A percentile compares a stretch with the other conserved stretches of the same genome.
Evolutionary conservation across 306 rosid species (phyloP).

Genomic region (Castanea crenata): DNA sequence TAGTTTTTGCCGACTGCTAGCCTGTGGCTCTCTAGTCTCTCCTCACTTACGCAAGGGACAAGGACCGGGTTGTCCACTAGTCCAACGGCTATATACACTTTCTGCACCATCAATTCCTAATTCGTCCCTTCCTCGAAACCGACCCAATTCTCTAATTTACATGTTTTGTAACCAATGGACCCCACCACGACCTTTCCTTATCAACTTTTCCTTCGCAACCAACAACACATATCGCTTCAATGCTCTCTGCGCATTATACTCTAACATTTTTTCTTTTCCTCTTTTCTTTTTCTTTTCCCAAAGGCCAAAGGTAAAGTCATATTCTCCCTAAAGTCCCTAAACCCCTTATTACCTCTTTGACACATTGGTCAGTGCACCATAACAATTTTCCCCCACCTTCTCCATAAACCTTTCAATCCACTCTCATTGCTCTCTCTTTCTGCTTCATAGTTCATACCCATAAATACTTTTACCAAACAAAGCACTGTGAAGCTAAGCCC

Average conservation of each 20-base stretch:
- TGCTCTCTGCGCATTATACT: neutral
- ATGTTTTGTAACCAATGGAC: neutral
- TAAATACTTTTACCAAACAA: neutral
- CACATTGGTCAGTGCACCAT: neutral
- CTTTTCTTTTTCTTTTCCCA: slow-evolving; percentile 16
- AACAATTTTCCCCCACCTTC: neutral
- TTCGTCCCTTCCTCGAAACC: slow-evolving; percentile 16
- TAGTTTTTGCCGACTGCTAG: too few species aligned
- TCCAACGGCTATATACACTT: slow-evolving; percentile 25
- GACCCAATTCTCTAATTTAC: neutral
- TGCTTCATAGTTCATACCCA: neutral
- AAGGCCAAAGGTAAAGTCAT: neutral
- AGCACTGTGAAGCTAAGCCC: neutral
- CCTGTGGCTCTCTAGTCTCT: neutral
- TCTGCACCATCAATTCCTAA: neutral
- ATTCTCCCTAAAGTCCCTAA: neutral
- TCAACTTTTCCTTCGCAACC: neutral
- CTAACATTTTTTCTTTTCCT: neutral
- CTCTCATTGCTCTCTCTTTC: neutral
- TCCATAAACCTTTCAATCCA: neutral
- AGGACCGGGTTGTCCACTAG: neutral
- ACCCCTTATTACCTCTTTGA: neutral
- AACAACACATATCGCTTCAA: neutral
- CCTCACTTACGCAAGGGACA: neutral
- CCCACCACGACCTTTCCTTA: neutral